These are phyloP conservation scores for Lactarius deliciosus DNA, from an alignment of 768 basidiomycete genomes.

Conservation along the genomic window DNA sequence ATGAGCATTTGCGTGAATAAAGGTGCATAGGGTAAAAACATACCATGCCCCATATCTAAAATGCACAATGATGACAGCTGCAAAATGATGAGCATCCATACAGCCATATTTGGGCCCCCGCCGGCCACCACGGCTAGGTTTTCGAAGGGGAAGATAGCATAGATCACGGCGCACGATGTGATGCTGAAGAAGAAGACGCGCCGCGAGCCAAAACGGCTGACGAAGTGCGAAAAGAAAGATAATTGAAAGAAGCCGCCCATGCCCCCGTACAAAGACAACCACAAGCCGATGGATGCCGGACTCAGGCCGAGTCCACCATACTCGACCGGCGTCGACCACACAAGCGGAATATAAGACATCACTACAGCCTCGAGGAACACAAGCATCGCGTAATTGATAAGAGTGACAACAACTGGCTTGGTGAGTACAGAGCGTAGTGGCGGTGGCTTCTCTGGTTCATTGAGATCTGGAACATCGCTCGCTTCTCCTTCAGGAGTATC, in stretches of 20 bases:
- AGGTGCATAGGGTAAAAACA: no score
- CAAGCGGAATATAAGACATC: no score
- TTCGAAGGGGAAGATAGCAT: slow-evolving; percentile 34
- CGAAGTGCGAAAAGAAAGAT: slow-evolving; percentile 39
- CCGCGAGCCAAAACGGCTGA: slow-evolving; percentile 39
- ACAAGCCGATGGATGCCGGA: slow-evolving; percentile 40
- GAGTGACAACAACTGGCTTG: no score
- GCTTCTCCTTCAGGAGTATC: no score
- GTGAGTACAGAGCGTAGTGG: no score
- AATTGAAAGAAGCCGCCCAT: slow-evolving; percentile 41
- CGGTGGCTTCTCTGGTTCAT: no score
- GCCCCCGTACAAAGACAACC: slow-evolving; percentile 39
- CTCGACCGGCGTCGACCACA: no score
- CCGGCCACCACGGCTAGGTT: not conserved
- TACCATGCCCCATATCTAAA: not conserved
- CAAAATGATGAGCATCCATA: not conserved
- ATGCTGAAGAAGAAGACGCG: slow-evolving; percentile 32
- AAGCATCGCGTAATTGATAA: no score
- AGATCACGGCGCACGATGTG: slow-evolving; percentile 31
- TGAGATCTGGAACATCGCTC: no score
- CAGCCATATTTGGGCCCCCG: not conserved
- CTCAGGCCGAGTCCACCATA: slow-evolving; percentile 21
- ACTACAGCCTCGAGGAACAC: no score
- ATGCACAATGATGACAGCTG: not conserved
- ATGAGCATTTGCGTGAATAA: not conserved